phyloP scores from a whole-genome alignment of 441 rosid species.

The Metrosideros polymorpha region DNA sequence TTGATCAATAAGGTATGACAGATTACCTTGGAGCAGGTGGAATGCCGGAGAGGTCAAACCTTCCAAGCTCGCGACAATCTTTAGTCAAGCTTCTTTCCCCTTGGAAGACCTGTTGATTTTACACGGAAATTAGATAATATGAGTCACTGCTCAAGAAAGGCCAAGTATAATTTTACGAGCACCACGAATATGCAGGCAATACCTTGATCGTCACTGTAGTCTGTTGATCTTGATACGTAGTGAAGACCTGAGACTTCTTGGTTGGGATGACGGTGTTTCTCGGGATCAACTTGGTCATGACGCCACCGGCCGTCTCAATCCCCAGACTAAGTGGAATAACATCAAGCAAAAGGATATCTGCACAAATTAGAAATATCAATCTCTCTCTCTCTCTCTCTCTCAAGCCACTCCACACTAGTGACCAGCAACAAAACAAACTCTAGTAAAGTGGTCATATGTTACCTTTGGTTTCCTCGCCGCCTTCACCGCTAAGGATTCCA shows the following conservation, averaged over 20 bases:
- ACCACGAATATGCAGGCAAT: neutral
- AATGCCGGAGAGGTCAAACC: constrained; percentile 45
- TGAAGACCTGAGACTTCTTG: constrained; percentile 40
- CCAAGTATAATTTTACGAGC: neutral
- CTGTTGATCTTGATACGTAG: constrained; percentile 54
- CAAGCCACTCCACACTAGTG: neutral
- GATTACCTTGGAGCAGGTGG: constrained; percentile 51
- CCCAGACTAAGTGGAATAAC: constrained; percentile 48
- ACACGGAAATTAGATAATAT: too few relatives aligned
- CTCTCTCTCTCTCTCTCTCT: neutral
- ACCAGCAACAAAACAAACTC: neutral
- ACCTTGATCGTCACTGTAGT: constrained; percentile 41
- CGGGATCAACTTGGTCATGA: constrained; percentile 49
- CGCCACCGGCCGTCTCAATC: constrained; percentile 50
- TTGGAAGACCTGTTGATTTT: constrained; percentile 30
- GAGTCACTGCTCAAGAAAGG: neutral
- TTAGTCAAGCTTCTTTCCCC: constrained; percentile 52
- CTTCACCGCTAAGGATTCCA: constrained; percentile 45
- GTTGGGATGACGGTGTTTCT: constrained; percentile 49
- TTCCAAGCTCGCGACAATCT: constrained; percentile 47
- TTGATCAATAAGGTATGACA: neutral
- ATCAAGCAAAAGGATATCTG: constrained; percentile 42
- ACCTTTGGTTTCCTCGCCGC: constrained; percentile 37
- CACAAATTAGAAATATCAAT: neutral
- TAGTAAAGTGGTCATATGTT: neutral